Evolutionary conservation across 2,329 filamentous ascomycete genomes (phyloP), one percentile per base, ranked within the genome.

Genomic region (Aureobasidium mangrovei): DNA sequence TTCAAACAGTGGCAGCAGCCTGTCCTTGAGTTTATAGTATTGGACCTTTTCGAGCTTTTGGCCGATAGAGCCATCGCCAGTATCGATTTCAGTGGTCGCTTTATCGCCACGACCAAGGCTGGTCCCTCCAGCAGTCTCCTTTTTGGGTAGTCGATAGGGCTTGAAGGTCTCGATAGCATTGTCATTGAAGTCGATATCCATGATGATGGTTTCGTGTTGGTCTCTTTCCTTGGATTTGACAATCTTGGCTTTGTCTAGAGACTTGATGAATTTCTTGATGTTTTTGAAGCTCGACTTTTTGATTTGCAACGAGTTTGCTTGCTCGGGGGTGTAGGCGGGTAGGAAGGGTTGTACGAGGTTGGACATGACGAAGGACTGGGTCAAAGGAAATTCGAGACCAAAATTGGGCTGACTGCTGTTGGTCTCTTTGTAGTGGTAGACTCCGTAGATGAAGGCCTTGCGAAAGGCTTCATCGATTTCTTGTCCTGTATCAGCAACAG

Each of bases 211-310:
- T 63, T 86, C 83, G 35, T 82, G 78, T 4, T 81, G 80, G 57
- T 77, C 80, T 35, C 80, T 75, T 47, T 85, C 83, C 64, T 86
- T 86, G 43, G 75, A 77, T 62, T 82, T 84, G 60, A 84, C 67
- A n/a, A 85, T 70, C 18, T 73, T 65, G 45, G 79, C 71, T 65
- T 85, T 86, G 65, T 85, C 82, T 7, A 86, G 71, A 52, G 78
- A 72, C 61, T 85, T 86, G 67, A 86, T 78, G 64, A 86, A 85
- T 60, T 84, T 86, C 63, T 81, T 83, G 57, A 83, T 77, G 57
- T 80, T 85, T 69, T 86, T 86, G 80, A 80, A 85, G 58, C 78
- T 82, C 3, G 82, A 83, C 68, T 85, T 86, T 63, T 85, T 86
- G 67, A 86, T 83, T 59, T 83, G 80, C 51, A 83, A 77, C 57